phyloP scores from a whole-genome alignment of 768 basidiomycete species.

The Tulasnella sp. region DNA sequence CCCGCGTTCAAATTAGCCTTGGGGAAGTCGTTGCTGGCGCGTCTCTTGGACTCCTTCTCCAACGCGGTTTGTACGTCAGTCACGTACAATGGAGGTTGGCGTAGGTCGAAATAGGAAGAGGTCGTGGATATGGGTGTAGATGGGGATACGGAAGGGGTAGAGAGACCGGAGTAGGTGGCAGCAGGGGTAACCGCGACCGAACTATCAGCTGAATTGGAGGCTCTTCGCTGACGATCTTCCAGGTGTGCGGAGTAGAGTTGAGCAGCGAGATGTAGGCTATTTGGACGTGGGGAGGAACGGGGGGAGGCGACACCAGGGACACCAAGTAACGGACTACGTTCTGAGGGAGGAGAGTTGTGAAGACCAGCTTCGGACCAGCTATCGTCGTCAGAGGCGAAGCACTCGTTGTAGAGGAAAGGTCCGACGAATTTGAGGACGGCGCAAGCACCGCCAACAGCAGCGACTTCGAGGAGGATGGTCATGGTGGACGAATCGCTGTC shows the following conservation, averaged over 20 bases:
- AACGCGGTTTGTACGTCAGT: neutral
- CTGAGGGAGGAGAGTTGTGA: neutral
- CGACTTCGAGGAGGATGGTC: neutral
- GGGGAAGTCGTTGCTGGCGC: neutral
- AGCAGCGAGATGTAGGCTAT: neutral
- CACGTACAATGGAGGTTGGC: neutral
- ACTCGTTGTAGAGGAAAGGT: neutral
- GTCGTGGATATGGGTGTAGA: neutral
- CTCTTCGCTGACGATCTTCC: neutral
- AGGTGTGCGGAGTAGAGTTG: conserved; percentile 3
- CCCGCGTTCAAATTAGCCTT: neutral
- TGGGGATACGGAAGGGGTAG: neutral
- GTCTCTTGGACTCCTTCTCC: neutral
- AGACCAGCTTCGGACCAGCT: neutral
- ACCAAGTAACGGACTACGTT: neutral
- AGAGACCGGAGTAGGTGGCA: neutral
- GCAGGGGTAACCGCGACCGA: neutral
- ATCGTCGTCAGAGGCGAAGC: conserved; percentile 3
- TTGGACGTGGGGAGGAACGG: neutral
- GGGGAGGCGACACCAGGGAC: neutral
- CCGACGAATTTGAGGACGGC: conserved; percentile 1
- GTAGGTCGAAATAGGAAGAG: neutral
- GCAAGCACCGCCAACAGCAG: neutral
- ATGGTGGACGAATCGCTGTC: neutral
- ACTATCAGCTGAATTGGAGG: neutral